Evolutionary conservation across 2,329 filamentous ascomycete genomes (phyloP), one percentile per base, ranked within the genome.

Genomic region (Chaetomiaceae sp.): DNA sequence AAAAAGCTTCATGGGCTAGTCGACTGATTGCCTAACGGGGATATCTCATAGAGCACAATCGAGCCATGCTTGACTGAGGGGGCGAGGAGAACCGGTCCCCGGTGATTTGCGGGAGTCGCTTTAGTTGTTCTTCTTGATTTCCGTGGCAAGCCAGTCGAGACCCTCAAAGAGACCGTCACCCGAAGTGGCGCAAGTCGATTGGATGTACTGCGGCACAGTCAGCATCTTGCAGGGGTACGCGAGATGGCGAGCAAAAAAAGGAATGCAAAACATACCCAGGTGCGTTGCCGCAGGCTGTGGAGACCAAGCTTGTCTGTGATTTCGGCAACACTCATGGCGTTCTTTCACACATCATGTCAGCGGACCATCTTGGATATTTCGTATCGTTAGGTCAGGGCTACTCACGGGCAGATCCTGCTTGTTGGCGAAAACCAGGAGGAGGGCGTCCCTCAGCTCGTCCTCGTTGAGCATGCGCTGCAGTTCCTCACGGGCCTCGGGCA

Each of bases 291-390:
- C 82, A 99, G 81, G 78, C 89, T 95, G 85, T 97, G 92, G 68
- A 99, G 90, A 70, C 93, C 93, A 74, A 99, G 89, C 85, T 97
- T 96, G 79, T 99, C 92, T 74, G 93, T 99, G 74, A 99, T 97
- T 80, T 99, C 93, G 69, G 93, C 92, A 68, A 93, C 92, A 77
- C 95, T 96, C 93, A 97, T 97, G 75, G 93, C 93, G 71, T 97
- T 97, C 91, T 96, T 38, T 9, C 19, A 23, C 16, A 34, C 51
- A n/a, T n/a, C 41, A 45, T 42, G 60, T 69, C 62, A 67, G 70
- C 58, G n/a, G n/a, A n/a, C n/a, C n/a, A n/a, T n/a, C n/a, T n/a
- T n/a, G n/a, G n/a, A n/a, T n/a, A n/a, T n/a, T n/a, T n/a, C n/a
- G n/a, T 13, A n/a, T 33, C 12, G 14, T 12, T 33, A 6, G 20